Conservation (phyloP, 768 basidiomycete genomes). For the Tricholoma terreum region DNA sequence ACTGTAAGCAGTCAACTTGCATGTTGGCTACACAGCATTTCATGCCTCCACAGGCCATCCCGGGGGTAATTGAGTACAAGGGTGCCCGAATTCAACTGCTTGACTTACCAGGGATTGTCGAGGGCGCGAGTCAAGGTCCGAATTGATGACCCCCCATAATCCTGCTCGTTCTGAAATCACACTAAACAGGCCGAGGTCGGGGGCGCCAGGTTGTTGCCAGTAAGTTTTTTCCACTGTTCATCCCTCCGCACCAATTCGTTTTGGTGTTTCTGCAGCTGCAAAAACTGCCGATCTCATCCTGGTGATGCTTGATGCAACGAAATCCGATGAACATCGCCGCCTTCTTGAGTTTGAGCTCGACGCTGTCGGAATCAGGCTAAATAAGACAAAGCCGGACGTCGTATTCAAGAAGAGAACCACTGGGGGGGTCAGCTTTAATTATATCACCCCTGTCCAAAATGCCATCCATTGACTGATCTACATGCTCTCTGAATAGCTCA, state of each 20-base stretch:
- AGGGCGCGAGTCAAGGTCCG: conserved; percentile 79
- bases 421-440: conserved; percentile 65
- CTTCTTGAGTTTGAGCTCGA: conserved; percentile 92
- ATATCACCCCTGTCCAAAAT: conserved; percentile 45
- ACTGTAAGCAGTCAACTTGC: conserved; percentile 46
- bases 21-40: background rate
- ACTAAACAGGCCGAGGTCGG: conserved; percentile 66
- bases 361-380: conserved; percentile 93
- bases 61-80: conserved; percentile 95
- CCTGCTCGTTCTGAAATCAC: background rate
- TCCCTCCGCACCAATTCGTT: conserved; percentile 5
- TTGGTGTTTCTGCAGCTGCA: conserved; percentile 43
- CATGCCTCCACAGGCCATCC: conserved; percentile 67
- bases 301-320: conserved; percentile 90
- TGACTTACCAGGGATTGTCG: conserved; percentile 94
- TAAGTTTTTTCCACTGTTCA: conserved; percentile 25
- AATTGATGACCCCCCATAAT: background rate
- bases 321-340: conserved; percentile 85
- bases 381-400: conserved; percentile 87
- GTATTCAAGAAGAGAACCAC: conserved; percentile 93
- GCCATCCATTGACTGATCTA: conserved; percentile 46
- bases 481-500: conserved; percentile 51
- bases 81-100: conserved; percentile 90
- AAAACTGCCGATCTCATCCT: conserved; percentile 94
- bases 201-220: conserved; percentile 96